Evolutionary conservation across 2,329 filamentous ascomycete genomes (phyloP), one percentile per base, ranked within the genome.

Genomic region (Albophoma yamanashiensis): DNA sequence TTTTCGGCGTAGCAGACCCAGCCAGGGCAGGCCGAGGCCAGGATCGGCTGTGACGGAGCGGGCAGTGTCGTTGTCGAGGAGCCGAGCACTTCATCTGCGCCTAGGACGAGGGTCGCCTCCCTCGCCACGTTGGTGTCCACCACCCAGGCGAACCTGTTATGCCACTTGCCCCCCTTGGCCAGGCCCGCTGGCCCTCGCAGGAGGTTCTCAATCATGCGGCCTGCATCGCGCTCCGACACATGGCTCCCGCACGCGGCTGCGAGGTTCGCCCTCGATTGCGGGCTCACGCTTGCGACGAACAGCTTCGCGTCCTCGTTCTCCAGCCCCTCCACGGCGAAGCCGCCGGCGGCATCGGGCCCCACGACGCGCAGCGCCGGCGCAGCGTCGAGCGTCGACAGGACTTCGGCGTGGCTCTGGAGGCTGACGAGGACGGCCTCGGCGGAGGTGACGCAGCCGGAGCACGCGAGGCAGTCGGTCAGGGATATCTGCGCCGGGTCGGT

Each of bases 1-100:
- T 99, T 97, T 73, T 99, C 94, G 34, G 93, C 93, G 70, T 99
- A 99, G 76, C 94, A 99, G 60, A 99, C 93, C 92, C 95, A 99
- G 9, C 94, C 94, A 0, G 94, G 94, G 72, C 94, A 99, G 25
- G 91, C 91, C 4, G 92, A 92, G 11, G 92, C 91, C 52, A 99
- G 81, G 38, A 93, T 85, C 0, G 91, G 89, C 59, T 78, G 78
- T 55, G 66, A 56, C 22, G 68, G 68, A 11, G 62, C 56, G 9
- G 1, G 58, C 42, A 25, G 60, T 34, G 38, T 59, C 64, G 5
- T 71, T 63, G 31, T 61, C 66, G 34, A 60, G 43, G 64, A 64
- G 52, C 65, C 73, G 25, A 85, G 75, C 11, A 89, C 86, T 71
- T 94, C 90, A 43, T 91, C 85, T 1, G 88, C 86, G 34, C 88